Percentiles rank a stretch among this genome's conserved stretches.
phyloP scores from a whole-genome alignment of 2,329 filamentous ascomycete genomes.

The Alternaria tenuissima region DNA sequence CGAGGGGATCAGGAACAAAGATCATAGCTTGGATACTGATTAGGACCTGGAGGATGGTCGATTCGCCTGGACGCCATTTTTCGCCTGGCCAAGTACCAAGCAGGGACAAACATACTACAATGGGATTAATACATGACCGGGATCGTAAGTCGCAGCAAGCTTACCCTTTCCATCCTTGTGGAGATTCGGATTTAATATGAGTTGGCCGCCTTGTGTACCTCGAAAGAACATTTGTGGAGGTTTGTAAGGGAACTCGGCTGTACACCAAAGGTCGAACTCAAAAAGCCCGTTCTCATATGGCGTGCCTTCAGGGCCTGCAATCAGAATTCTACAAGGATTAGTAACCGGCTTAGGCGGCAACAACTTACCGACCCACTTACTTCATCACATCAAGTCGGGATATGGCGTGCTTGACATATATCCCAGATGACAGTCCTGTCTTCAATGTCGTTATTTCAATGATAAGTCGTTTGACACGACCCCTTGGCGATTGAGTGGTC shows the following conservation, averaged over 20 bases:
- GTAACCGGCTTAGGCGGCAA: not conserved
- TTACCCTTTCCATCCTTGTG: slow-evolving; percentile 58
- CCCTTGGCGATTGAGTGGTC: slow-evolving; percentile 23
- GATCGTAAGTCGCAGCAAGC: not conserved
- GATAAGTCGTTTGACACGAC: slow-evolving; percentile 55
- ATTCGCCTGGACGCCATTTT: slow-evolving; percentile 55
- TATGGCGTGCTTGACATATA: slow-evolving; percentile 57
- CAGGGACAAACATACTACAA: slow-evolving; percentile 30
- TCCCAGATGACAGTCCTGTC: slow-evolving; percentile 58
- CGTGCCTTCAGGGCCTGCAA: slow-evolving; percentile 59
- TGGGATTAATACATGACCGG: not conserved
- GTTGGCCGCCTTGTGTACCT: no score
- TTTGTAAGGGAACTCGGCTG: slow-evolving; percentile 50
- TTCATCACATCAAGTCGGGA: slow-evolving; percentile 59
- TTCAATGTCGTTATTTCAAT: slow-evolving; percentile 55
- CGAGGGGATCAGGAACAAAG: slow-evolving; percentile 57
- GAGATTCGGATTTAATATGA: slow-evolving; percentile 40
- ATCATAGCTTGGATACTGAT: slow-evolving; percentile 66
- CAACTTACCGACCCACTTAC: slow-evolving; percentile 1
- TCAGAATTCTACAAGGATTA: slow-evolving; percentile 23
- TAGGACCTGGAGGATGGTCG: slow-evolving; percentile 60
- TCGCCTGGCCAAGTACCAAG: slow-evolving; percentile 47
- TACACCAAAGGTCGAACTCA: slow-evolving; percentile 61
- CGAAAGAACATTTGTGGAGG: slow-evolving; percentile 47
- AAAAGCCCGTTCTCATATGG: slow-evolving; percentile 63